Conservation (phyloP, 192 early-diverging fungal species). For the Podila clonocystis region DNA sequence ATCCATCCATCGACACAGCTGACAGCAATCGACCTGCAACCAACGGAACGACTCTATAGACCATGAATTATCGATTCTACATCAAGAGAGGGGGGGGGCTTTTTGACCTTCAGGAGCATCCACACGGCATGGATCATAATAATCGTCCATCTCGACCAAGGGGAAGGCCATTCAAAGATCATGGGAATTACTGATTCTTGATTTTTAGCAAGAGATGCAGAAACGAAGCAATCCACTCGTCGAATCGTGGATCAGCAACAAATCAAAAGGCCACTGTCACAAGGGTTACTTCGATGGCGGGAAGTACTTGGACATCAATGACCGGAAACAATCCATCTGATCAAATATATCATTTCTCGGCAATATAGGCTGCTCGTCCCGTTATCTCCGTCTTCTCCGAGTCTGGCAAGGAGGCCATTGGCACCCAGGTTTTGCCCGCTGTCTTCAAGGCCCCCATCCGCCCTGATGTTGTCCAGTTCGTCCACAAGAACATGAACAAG, state of each 20-base stretch:
- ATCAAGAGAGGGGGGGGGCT: no score
- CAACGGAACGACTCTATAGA: no score
- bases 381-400: constrained; percentile 91
- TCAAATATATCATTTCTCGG: constrained; percentile 52
- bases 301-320: not conserved
- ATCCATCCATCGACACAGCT: constrained; percentile 13
- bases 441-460: constrained; percentile 98
- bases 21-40: not conserved
- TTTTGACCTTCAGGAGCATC: no score
- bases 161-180: not conserved
- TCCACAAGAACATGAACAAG: constrained; percentile 99
- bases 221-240: not conserved
- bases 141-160: not conserved
- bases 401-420: constrained; percentile 75
- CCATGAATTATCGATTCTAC: no score
- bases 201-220: not conserved
- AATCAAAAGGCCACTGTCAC: not conserved
- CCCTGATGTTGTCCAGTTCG: constrained; percentile 94
- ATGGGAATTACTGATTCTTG: not conserved
- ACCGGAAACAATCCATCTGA: not conserved
- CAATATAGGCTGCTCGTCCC: constrained; percentile 73
- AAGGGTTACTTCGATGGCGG: not conserved
- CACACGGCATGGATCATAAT: not conserved
- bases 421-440: constrained; percentile 84
- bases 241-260: not conserved